Evolutionary conservation across 2,329 filamentous ascomycete genomes (phyloP).

Genomic region (Chalara sp.): DNA sequence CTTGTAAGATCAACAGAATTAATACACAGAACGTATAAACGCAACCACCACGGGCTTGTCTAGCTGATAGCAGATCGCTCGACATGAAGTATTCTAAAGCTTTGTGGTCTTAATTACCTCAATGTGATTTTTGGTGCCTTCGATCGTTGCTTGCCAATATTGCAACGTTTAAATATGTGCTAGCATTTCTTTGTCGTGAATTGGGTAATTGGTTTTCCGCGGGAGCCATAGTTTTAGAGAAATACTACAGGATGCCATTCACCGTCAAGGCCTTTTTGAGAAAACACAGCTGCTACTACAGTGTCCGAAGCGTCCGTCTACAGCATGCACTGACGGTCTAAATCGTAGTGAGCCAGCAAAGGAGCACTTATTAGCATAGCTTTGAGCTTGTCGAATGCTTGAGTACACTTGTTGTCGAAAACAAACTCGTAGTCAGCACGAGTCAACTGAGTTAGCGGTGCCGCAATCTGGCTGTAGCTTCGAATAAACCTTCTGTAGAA

Average conservation of each 20-base stretch:
- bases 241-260: no score
- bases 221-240: no score
- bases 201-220: no score
- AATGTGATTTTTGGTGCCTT: background rate
- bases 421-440: background rate
- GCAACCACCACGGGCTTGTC: no score
- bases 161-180: background rate
- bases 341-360: no score
- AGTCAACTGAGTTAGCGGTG: background rate
- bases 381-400: no score
- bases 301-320: background rate
- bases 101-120: background rate
- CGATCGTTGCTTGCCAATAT: background rate
- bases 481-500: background rate
- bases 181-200: no score
- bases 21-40: no score
- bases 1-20: no score
- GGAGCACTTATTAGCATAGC: no score
- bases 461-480: background rate
- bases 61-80: background rate
- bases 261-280: no score
- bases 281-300: background rate
- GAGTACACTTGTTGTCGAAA: no score
- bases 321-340: background rate
- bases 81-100: background rate